Conservation (phyloP, 2,329 filamentous ascomycete species). For the Colletotrichum viniferum region DNA sequence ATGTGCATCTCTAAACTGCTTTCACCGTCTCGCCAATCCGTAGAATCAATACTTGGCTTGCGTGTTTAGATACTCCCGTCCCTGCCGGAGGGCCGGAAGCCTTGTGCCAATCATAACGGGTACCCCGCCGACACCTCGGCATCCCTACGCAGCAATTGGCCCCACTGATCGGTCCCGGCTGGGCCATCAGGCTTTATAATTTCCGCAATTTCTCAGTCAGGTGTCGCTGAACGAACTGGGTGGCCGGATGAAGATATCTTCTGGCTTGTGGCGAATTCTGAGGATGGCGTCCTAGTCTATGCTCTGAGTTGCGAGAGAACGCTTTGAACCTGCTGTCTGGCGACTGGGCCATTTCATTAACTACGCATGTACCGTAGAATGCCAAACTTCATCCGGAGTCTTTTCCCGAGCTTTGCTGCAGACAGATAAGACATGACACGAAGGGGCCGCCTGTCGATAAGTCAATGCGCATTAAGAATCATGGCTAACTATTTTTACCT, state of each 20-base stretch:
- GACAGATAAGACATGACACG: neutral
- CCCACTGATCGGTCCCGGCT: neutral
- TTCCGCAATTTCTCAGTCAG: neutral
- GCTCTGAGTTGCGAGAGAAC: rapidly evolving
- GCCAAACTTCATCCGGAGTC: rapidly evolving
- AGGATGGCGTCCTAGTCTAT: neutral
- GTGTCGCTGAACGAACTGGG: neutral
- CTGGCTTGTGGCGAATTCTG: rapidly evolving
- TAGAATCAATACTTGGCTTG: neutral
- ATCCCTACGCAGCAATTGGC: neutral
- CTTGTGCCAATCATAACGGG: neutral
- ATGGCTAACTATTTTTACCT: neutral
- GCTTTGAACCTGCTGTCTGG: neutral
- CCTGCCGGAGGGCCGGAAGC: neutral
- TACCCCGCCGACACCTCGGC: neutral
- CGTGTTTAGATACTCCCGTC: neutral
- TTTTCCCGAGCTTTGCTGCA: neutral
- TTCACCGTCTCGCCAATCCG: neutral
- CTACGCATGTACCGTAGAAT: neutral
- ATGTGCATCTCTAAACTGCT: neutral
- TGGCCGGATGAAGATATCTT: neutral
- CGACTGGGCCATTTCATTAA: rapidly evolving
- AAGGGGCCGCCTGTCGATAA: rapidly evolving
- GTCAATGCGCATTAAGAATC: neutral
- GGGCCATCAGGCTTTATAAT: neutral